These are phyloP conservation scores for Haplosporangium gracile DNA, from an alignment of 192 early-diverging fungal species.

Conservation along the genomic window DNA sequence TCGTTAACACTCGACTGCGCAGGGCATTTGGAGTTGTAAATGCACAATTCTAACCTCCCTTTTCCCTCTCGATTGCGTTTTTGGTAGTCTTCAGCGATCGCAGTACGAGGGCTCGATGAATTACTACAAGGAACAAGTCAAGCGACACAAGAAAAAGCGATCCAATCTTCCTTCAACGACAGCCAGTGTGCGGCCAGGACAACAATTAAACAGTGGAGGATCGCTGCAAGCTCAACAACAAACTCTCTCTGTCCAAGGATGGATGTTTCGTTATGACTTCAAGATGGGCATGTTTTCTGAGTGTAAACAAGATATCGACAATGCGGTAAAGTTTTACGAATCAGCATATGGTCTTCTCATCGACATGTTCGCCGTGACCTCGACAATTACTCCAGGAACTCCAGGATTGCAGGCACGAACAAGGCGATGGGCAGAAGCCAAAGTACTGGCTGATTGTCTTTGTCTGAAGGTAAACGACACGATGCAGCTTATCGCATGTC, in stretches of 20 bases:
- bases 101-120: constrained; percentile 76
- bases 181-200: constrained; percentile 34
- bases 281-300: constrained; percentile 77
- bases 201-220: constrained; percentile 25
- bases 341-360: constrained; percentile 74
- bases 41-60: not conserved
- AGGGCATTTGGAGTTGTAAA: not conserved
- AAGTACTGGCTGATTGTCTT: constrained; percentile 77
- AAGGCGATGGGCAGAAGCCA: constrained; percentile 81
- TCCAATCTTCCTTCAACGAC: constrained; percentile 67
- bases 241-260: constrained; percentile 70
- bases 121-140: constrained; percentile 85
- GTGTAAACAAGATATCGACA: constrained; percentile 73
- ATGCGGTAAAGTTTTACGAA: constrained; percentile 74
- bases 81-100: constrained; percentile 70
- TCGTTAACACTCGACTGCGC: not conserved
- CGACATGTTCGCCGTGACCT: constrained; percentile 72
- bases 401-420: constrained; percentile 63
- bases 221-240: constrained; percentile 32
- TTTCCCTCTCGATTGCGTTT: not conserved
- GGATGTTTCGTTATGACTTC: constrained; percentile 86
- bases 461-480: constrained; percentile 74
- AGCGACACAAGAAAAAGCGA: constrained; percentile 79
- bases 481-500: not conserved
- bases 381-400: constrained; percentile 59